phyloP scores from a whole-genome alignment of 306 rosid genomes.

The Glycine tomentella region DNA sequence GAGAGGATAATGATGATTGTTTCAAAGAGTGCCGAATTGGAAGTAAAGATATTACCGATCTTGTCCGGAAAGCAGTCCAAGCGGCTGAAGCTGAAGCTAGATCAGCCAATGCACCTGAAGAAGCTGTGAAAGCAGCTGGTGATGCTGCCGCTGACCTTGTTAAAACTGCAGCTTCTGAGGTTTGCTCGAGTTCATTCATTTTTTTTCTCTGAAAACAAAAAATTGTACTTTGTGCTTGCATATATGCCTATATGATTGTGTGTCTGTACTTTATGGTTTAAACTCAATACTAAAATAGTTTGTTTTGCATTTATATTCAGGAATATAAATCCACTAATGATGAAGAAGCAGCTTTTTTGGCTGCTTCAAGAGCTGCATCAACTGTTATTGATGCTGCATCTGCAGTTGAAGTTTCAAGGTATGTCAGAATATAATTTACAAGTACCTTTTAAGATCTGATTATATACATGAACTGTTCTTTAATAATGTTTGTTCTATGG shows the following conservation, averaged over 20 bases:
- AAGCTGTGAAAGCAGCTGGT: slow-evolving; percentile 94
- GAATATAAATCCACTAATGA: slow-evolving; percentile 67
- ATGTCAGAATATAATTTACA: slow-evolving; percentile 35
- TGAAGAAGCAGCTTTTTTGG: slow-evolving; percentile 87
- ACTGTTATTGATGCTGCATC: slow-evolving; percentile 94
- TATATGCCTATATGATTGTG: too few species aligned
- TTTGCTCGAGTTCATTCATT: slow-evolving; percentile 30
- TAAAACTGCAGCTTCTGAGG: slow-evolving; percentile 95
- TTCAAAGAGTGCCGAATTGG: slow-evolving; percentile 85
- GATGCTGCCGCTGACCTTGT: slow-evolving; percentile 98
- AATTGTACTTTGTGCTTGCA: background rate
- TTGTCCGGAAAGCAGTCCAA: slow-evolving; percentile 83
- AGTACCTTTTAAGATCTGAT: slow-evolving; percentile 15
- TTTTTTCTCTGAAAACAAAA: background rate
- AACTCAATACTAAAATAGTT: slow-evolving; percentile 11
- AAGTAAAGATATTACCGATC: slow-evolving; percentile 73
- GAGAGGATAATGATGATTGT: slow-evolving; percentile 86
- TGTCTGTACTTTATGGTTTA: background rate
- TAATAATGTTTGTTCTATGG: slow-evolving; percentile 37
- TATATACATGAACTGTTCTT: slow-evolving; percentile 31
- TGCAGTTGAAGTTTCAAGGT: slow-evolving; percentile 91
- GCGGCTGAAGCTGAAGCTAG: slow-evolving; percentile 97
- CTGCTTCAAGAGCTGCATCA: slow-evolving; percentile 89
- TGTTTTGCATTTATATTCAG: slow-evolving; percentile 54
- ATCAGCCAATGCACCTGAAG: slow-evolving; percentile 91